Base-by-base conservation (phyloP, 768 basidiomycete genomes). In the Leucosporidium creatinivorum region DNA sequence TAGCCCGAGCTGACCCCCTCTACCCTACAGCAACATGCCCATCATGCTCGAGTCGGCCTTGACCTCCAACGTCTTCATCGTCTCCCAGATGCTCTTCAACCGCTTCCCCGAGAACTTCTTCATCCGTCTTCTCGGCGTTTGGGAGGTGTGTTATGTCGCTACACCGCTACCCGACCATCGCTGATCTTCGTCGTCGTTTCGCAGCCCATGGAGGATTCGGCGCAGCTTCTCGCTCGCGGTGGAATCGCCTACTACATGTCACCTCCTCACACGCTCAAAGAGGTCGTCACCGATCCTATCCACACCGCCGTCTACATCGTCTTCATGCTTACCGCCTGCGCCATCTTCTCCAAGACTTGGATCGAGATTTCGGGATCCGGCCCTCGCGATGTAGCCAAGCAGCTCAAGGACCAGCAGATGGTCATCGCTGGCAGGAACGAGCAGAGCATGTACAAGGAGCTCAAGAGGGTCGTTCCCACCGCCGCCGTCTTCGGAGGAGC, bases 261-360 rank as follows among this genome's bases (percentile, higher is more conserved):
- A 0, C 89, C 96, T 1, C 94, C 94, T n/a, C 92, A 90, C 77
- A 96, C 91, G 25, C 81, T 97, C 78, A 87, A 84, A 68, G 87
- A 89, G 58, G 90, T 88, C 12, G 81, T 98, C 69, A 79, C 90
- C 58, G 96, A 99, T 79, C 96, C 96, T 1, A 85, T 98, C 75
- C 96, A 98, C 81, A 93, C 91, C 1, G 83, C 84, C 26, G 81
- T 96, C 74, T 96, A 97, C 79, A 86, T 99, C 78, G 79, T 84
- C 8, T 98, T 97, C 81, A 94, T 94, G 81, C 83, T 93, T 67
- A 85, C 88, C 44, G 91, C 93, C 21, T 98, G 93, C 77, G 94
- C 96, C 19, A 83, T 97, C 73, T 99, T 98, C 83, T 93, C 91
- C 77, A 98, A 98, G 84, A 97, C 94, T 1, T 99, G 96, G 94